Base-by-base conservation (phyloP, 495 filamentous ascomycete genomes). In the Lepraria neglecta region DNA sequence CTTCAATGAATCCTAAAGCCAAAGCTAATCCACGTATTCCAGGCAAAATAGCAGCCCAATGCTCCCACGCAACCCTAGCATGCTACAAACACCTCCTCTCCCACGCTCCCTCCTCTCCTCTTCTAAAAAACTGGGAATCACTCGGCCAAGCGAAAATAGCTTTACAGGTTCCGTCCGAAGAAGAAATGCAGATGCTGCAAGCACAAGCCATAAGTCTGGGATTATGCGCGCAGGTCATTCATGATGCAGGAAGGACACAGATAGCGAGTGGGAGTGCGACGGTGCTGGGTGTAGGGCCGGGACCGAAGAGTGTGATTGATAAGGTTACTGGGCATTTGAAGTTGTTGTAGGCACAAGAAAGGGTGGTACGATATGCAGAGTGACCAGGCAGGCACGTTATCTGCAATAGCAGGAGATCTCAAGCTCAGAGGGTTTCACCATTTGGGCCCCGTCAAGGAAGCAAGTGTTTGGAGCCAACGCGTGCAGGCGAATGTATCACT, bases 41-140 rank as follows among this genome's bases (percentile, higher is more conserved):
- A 96, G 94, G 94, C 63, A 98, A 98, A 82, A 97, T 97, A 68
- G 95, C 89, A 58, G 94, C 94, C 7, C 95, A 98, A 78, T 89
- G 85, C 73, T 87, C 87, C n/a, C 94, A 98, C 74, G 94, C 94
- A 10, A 96, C 94, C 1, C 84, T 98, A 45, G 92, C 92, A 38
- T 96, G 91, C 81, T 98, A 97, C 84, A 96, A 95, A 76, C 78
- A 83, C 43, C 82, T 90, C 60, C 75, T 82, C 60, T 73, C 78
- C n/a, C 75, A 80, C 51, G 72, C 85, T 9, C 74, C 78, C 9
- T 77, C 80, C 11, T 73, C 84, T 15, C 76, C 82, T 27, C 77
- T 97, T n/a, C 82, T 98, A 15, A 77, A 77, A 52, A 85, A 83
- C 56, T 98, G 94, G 94, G 94, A 97, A 75, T 74, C 75, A 15